Evolutionary conservation across 2,329 filamentous ascomycete species (phyloP), one percentile per base, ranked within the genome.

Genomic region (Colletotrichum sp.): DNA sequence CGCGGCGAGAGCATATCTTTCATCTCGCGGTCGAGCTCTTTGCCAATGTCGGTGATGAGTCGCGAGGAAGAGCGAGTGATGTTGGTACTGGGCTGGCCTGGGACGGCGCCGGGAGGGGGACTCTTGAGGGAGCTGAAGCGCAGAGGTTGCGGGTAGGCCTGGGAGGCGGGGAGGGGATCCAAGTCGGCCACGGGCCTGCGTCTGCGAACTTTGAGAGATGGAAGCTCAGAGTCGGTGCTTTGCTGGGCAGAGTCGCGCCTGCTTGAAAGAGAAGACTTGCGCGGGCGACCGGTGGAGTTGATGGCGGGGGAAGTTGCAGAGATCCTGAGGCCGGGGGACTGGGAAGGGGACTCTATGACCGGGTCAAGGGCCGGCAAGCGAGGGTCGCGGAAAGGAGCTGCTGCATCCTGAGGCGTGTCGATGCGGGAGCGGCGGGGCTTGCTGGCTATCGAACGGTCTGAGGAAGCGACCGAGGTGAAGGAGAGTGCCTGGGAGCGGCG

Each of bases 41-140:
- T 68, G 44, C 64, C 65, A 30, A 76, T 72, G 9, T 76, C 74
- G 64, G 28, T 65, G 71, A 76, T 76, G 65, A 76, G 57, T n/a
- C 36, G 64, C 3, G 74, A 76, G 4, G 74, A 44, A 10, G 70
- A 73, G 30, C 64, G 59, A 15, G 49, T 34, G 65, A 68, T 71
- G 10, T 26, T 44, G 16, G 28, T 44, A 8, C 18, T 67, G 16
- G 28, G 28, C 6, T 16, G 30, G 30, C 9, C n/a, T 16, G 8
- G 13, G 8, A 55, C 44, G 5, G 55, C 36, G 26, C 39, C 63
- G 6, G 64, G 73, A 13, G 55, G 62, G n/a, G 70, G 74, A 26
- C 63, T 73, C 64, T 76, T 76, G 57, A 76, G 64, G 32, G 64
- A n/a, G 59, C 34, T 73, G 59, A 74, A 28, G 15, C 49, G 65